Conservation (phyloP, 2,329 filamentous ascomycete species). For the Rhynchosporium agropyri region DNA sequence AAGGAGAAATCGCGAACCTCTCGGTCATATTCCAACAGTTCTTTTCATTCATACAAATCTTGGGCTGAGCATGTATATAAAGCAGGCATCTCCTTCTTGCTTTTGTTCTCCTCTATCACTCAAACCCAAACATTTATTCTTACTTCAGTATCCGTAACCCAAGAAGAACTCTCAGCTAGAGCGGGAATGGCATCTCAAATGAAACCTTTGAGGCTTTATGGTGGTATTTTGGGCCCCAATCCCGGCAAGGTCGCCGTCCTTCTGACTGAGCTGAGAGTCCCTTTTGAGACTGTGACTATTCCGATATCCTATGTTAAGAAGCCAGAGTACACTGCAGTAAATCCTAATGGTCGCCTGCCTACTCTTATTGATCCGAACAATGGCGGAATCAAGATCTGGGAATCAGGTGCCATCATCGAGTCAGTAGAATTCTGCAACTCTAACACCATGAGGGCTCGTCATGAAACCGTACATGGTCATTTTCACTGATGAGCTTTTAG, state of each 20-base stretch:
- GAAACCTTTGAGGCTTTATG: conserved; percentile 27
- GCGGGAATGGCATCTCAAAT: conserved; percentile 15
- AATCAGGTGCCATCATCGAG: conserved; percentile 50
- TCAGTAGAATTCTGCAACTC: conserved; percentile 35
- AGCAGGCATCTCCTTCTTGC: background rate
- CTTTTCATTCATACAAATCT: background rate
- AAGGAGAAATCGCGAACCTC: background rate
- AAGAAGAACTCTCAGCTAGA: background rate
- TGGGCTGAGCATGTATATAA: background rate
- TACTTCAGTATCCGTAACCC: background rate
- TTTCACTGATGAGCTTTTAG: background rate
- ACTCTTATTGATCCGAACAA: conserved; percentile 46
- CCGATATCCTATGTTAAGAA: conserved; percentile 47
- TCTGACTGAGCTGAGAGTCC: conserved; percentile 48
- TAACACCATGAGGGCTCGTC: background rate
- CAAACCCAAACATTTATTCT: background rate
- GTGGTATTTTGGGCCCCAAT: conserved; percentile 28
- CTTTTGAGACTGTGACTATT: conserved; percentile 45
- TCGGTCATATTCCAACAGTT: background rate
- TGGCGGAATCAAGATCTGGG: conserved; percentile 48
- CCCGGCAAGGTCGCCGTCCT: conserved; percentile 48
- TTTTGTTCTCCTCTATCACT: no score
- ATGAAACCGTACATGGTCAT: background rate
- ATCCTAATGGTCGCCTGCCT: conserved; percentile 41
- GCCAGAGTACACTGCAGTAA: conserved; percentile 42